Base-by-base conservation (phyloP, 441 rosid genomes). In the Populus trichocarpa region DNA sequence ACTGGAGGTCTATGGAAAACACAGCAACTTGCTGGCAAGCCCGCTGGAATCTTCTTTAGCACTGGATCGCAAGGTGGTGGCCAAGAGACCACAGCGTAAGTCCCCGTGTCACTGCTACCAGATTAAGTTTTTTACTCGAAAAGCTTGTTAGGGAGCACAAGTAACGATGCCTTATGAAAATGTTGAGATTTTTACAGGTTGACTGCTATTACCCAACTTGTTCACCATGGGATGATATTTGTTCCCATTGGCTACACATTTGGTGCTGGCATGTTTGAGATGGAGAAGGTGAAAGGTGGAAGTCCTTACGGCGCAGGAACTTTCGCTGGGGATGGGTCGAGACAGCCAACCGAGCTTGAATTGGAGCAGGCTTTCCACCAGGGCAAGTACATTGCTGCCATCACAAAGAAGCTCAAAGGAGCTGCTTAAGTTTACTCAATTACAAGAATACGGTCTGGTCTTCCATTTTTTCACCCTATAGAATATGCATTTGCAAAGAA, bases 11-110 rank as follows among this genome's bases (percentile, higher is more conserved):
- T 91, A 53, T 94, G 99, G 99, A 87, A 93, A 82, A 82, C 97
- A 72, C 99, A 94, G 75, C 83, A 87, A 77, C 99, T 96, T 30
- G 97, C 99, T 0, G 98, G 99, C 75, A 96, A 94, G 81, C 97
- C 99, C 59, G 99, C 99, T 12, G 99, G 99, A 69, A 85, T 96
- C 83, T 96, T 96, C 88, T 87, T 84, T 82, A 91, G 98, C 93
- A 96, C 97, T 18, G 99, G 96, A n/a, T 91, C 99, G 67, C 97
- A 96, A 84, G 99, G 99, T 38, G 99, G 99, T 64, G 99, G 99
- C 63, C 99, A 96, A 76, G 99, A 96, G 87, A 96, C 99, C 53
- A 96, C 99, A 4, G 86, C 99, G 99, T 96, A 83, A 88, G 94
- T 77, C 74, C 74, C 61, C 20, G 8, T 46, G 18, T 61, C 35